Percentiles rank a stretch among this genome's conserved stretches.
phyloP scores from a whole-genome alignment of 2,329 filamentous ascomycete species.

The Colletotrichum somersetense region DNA sequence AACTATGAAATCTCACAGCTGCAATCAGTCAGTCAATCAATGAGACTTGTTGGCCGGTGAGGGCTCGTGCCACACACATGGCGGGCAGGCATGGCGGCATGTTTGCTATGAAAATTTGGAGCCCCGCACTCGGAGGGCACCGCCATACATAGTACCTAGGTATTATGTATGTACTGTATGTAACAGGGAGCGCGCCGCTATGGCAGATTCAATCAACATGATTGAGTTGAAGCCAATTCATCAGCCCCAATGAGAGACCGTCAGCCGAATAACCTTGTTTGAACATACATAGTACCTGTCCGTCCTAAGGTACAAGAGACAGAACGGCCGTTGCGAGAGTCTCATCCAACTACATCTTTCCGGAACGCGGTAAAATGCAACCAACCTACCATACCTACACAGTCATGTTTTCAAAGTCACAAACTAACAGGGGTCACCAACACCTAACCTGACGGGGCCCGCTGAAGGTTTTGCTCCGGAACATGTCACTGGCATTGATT shows the following conservation, averaged over 20 bases:
- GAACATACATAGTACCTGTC: neutral
- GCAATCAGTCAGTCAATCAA: neutral
- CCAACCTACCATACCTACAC: too few species aligned
- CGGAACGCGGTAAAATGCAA: neutral
- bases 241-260: neutral
- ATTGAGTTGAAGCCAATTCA: constrained; percentile 15
- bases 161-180: too few species aligned
- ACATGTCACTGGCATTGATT: neutral
- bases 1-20: constrained; percentile 28
- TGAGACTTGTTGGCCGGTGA: neutral
- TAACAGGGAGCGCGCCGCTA: too few species aligned
- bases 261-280: constrained; percentile 19
- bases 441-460: neutral
- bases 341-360: neutral
- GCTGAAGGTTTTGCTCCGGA: constrained; percentile 6
- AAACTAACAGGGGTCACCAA: neutral
- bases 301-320: neutral
- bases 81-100: neutral
- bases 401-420: neutral
- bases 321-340: neutral
- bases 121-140: constrained; percentile 32
- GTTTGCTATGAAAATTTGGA: constrained; percentile 36
- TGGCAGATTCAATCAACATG: neutral
- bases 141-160: too few species aligned
- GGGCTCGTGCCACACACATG: constrained; percentile 11